Evolutionary conservation across 768 basidiomycete species (phyloP).

Genomic region (Dentipellis fragilis): DNA sequence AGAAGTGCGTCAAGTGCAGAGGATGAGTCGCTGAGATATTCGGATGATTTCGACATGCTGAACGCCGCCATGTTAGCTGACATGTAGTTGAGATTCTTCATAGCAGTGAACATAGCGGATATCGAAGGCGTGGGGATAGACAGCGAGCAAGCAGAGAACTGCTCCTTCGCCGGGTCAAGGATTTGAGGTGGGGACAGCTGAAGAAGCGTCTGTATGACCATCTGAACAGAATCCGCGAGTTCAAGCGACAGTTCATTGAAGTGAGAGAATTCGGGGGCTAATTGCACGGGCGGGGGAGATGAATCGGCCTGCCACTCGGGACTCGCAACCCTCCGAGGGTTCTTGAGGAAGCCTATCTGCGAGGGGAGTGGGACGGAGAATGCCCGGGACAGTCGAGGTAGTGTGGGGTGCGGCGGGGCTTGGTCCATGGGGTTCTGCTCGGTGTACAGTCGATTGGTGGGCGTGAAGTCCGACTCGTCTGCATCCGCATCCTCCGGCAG

Average conservation of each 20-base stretch:
- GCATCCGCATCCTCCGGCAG: constrained; percentile 15
- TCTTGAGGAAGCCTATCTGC: constrained; percentile 64
- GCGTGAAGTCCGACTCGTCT: constrained; percentile 20
- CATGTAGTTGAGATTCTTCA: constrained; percentile 91
- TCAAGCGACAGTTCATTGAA: constrained; percentile 73
- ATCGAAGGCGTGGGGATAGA: constrained; percentile 83
- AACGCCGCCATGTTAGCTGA: constrained; percentile 72
- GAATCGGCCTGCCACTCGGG: constrained; percentile 12
- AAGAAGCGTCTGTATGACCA: constrained; percentile 83
- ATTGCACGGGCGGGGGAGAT: constrained; percentile 14
- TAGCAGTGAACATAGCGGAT: constrained; percentile 79
- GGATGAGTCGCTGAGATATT: constrained; percentile 4
- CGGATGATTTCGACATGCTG: constrained; percentile 15
- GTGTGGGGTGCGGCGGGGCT: constrained; percentile 13
- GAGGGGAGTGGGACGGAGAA: constrained; percentile 74
- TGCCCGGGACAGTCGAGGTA: constrained; percentile 60
- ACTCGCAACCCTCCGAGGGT: constrained; percentile 41
- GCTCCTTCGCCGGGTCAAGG: constrained; percentile 87
- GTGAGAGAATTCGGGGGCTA: constrained; percentile 25
- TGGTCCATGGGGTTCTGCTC: constrained; percentile 24
- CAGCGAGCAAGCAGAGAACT: constrained; percentile 81
- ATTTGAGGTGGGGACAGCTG: constrained; percentile 86
- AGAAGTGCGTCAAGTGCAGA: background rate
- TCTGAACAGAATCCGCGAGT: constrained; percentile 84
- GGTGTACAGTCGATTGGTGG: constrained; percentile 20